These are phyloP conservation scores for Diaporthe ampelina DNA, from an alignment of 2,329 filamentous ascomycete genomes.

Conservation along the genomic window DNA sequence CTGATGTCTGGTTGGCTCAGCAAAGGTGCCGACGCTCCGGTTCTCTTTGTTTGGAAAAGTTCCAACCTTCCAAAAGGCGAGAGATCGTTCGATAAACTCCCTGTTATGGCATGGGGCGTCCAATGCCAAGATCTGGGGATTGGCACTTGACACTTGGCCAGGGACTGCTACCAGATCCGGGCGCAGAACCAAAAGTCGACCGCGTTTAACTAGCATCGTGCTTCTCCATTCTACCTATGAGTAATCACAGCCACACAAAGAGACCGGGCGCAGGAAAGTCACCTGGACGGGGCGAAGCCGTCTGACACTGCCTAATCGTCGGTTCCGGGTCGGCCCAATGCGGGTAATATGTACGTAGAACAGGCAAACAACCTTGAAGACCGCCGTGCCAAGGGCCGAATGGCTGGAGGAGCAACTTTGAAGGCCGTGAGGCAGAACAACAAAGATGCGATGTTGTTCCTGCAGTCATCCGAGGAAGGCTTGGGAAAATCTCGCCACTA, in stretches of 20 bases:
- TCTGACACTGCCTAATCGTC: neutral
- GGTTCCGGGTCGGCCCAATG: slow-evolving; percentile 30
- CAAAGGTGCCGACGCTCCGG: neutral
- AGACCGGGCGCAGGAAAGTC: slow-evolving; percentile 27
- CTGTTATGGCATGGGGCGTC: neutral
- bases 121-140: slow-evolving; percentile 9
- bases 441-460: slow-evolving; percentile 10
- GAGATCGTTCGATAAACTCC: slow-evolving; percentile 5
- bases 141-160: neutral
- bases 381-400: slow-evolving; percentile 24
- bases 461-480: neutral
- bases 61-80: neutral
- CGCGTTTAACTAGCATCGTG: neutral
- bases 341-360: neutral
- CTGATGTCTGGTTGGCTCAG: neutral
- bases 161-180: neutral
- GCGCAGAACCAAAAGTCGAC: neutral
- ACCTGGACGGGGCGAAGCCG: slow-evolving; percentile 23
- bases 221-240: neutral
- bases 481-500: neutral
- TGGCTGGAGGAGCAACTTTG: neutral
- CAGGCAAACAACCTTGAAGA: neutral
- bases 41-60: neutral
- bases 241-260: slow-evolving; percentile 31
- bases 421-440: slow-evolving; percentile 26